Evolutionary conservation across 148 eudicot genomes (phyloP), one percentile per base, ranked within the genome.

Genomic region (Amaranthus hypochondriacus): DNA sequence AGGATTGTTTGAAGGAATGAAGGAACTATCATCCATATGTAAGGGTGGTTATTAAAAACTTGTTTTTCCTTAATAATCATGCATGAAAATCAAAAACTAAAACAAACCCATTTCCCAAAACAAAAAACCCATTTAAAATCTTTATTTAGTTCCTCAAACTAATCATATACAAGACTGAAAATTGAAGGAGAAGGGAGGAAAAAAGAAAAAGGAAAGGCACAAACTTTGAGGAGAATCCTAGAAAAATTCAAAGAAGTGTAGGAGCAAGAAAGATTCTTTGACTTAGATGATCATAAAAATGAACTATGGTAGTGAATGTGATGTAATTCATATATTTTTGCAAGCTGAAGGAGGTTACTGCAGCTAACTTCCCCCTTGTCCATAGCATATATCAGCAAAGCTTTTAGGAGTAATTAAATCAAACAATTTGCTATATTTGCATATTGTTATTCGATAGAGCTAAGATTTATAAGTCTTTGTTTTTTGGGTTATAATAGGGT

Each of bases 1-100:
- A 39, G 81, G 74, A 69, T 64, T 80, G 5, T 64, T 80, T 6
- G 74, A 73, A 49, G 87, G 89, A 11, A 75, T 75, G 62, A 83
- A 84, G 68, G 80, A 70, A 76, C 81, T 92, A 78, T 78, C 88
- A 54, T 86, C 93, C 96, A 90, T 90, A 48, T 67, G 65, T 21
- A 68, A 21, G 43, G 4, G 15, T 39, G 15, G 52, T n/a, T 8
- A 3, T 52, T 21, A 56, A 47, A 59, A 2, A 1, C 11, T 28
- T 28, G 39, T 28, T n/a, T 1, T 65, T 15, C 8, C 28, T 68
- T 67, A 66, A 75, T 46, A 73, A 68, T 55, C 69, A 73, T 62
- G 70, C 74, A 44, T 49, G 21, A 50, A 28, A 28, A 21, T 48
- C 62, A 62, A 7, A 72, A 76, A 56, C 71, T 39, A 72, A 77